Percentiles rank a stretch among this genome's conserved stretches.
phyloP scores from a whole-genome alignment of 805 yeast genomes.

The Blastobotrys peoriensis region DNA sequence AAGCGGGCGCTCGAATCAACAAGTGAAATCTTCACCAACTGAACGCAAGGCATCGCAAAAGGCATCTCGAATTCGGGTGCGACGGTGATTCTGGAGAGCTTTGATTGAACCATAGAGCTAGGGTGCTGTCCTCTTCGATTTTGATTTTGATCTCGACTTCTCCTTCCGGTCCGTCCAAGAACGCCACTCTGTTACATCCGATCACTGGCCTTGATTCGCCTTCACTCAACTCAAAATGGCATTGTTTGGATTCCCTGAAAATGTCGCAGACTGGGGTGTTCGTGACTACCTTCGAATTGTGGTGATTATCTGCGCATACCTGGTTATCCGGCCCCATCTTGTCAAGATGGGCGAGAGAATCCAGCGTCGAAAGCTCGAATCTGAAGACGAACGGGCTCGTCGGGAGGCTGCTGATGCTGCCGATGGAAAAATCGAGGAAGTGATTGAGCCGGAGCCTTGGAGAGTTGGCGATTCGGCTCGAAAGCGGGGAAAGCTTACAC shows the following conservation, averaged over 20 bases:
- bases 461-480: slow-evolving; percentile 6
- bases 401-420: slow-evolving; percentile 18
- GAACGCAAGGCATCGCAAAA: too few species aligned
- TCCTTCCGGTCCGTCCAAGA: too few species aligned
- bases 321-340: slow-evolving; percentile 27
- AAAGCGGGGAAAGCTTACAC: slow-evolving; percentile 8
- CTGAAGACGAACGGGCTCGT: not conserved
- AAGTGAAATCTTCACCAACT: too few species aligned
- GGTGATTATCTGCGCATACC: slow-evolving; percentile 24
- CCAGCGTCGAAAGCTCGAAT: slow-evolving; percentile 21
- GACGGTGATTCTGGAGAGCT: too few species aligned
- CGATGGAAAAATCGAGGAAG: slow-evolving; percentile 21
- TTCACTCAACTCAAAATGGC: too few species aligned
- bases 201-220: too few species aligned
- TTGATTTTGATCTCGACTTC: too few species aligned
- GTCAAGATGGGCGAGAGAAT: slow-evolving; percentile 25
- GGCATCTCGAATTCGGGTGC: too few species aligned
- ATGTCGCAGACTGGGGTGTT: slow-evolving; percentile 22
- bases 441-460: slow-evolving; percentile 13
- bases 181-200: too few species aligned
- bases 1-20: too few species aligned
- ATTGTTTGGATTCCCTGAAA: slow-evolving; percentile 31
- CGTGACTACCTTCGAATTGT: slow-evolving; percentile 29
- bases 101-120: too few species aligned
- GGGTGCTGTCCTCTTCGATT: too few species aligned